Evolutionary conservation across 1,139 yeast species (phyloP).

Genomic region (Kluyveromyces sp.): DNA sequence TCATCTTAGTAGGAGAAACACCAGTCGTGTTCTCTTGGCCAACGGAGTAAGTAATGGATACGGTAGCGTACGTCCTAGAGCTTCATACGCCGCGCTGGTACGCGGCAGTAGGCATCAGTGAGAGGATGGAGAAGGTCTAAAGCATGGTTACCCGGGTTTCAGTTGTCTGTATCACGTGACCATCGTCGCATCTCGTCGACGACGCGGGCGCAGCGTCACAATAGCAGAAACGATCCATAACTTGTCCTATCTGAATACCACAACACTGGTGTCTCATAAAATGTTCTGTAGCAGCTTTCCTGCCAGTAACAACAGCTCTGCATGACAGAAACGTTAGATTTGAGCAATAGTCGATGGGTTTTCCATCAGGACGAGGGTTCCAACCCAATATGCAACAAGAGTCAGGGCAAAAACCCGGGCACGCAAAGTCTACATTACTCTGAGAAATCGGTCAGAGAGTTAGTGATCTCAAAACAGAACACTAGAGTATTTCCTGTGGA

Average conservation of each 20-base stretch:
- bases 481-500: slow-evolving; percentile 23
- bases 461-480: slow-evolving; percentile 30
- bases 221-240: too few relatives aligned
- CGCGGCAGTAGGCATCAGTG: too few relatives aligned
- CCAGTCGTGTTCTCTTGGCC: too few relatives aligned
- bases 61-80: too few relatives aligned
- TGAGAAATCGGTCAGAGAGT: slow-evolving; percentile 20
- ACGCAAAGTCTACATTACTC: slow-evolving; percentile 2
- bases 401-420: neutral
- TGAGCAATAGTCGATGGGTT: neutral
- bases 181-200: too few relatives aligned
- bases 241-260: neutral
- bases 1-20: too few relatives aligned
- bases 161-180: too few relatives aligned
- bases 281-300: neutral
- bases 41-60: too few relatives aligned
- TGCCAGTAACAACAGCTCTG: neutral
- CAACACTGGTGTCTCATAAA: neutral
- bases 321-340: slow-evolving; percentile 3
- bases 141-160: too few relatives aligned
- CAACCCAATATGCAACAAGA: neutral
- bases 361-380: neutral
- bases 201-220: too few relatives aligned
- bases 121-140: too few relatives aligned
- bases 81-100: too few relatives aligned